phyloP scores from a whole-genome alignment of 169 alveolate genomes.

The Cardiosporidium cionae region DNA sequence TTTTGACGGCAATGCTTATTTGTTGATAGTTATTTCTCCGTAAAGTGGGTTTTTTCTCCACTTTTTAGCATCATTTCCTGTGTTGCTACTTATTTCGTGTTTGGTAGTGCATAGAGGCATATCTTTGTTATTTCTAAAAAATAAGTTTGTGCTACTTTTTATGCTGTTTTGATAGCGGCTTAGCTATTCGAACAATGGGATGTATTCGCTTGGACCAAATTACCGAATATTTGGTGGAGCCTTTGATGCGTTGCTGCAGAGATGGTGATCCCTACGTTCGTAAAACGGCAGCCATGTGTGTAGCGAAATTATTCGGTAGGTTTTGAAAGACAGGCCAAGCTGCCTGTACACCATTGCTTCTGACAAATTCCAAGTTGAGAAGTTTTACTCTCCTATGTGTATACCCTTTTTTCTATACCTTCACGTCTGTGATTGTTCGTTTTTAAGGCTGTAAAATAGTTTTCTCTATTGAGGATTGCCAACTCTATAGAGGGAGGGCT shows the following conservation, averaged over 20 bases:
- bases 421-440: background rate
- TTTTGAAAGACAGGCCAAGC: background rate
- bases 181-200: slow-evolving; percentile 98
- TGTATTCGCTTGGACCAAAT: slow-evolving; percentile 91
- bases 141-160: no score
- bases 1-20: no score
- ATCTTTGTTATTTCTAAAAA: no score
- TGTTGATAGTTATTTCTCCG: no score
- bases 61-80: no score
- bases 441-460: background rate
- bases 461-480: no score
- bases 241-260: slow-evolving; percentile 52
- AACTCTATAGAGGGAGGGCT: no score
- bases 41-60: no score
- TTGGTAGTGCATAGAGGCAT: no score
- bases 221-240: slow-evolving; percentile 88
- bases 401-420: background rate
- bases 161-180: slow-evolving; percentile 50
- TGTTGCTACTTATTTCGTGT: no score
- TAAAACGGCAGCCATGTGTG: slow-evolving; percentile 96
- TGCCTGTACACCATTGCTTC: background rate
- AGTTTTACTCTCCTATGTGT: background rate
- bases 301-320: slow-evolving; percentile 71
- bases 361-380: background rate
- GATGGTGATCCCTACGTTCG: slow-evolving; percentile 97